Base-by-base conservation (phyloP, 805 yeast genomes). In the Sungouiozyma ichnusensis region DNA sequence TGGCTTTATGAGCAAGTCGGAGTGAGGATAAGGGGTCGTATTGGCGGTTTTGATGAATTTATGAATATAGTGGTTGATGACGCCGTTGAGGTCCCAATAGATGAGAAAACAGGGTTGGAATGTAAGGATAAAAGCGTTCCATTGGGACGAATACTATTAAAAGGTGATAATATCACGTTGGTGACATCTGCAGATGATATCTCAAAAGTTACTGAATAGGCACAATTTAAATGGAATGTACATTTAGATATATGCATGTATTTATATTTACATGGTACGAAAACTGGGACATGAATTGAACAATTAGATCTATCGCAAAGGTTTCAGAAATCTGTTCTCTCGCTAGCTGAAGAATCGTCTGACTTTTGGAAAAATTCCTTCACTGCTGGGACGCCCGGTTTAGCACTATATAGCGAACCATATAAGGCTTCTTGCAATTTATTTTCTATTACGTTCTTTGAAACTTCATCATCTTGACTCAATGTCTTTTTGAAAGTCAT, bases 1-100 rank as follows among this genome's bases (percentile, higher is more conserved):
- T 90, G 97, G 97, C 68, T 92, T 9, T 87, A 73, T 50, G 97
- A 92, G 55, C 96, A 92, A 61, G 73, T 79, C 0, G 78, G 77
- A 16, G 70, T 72, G 49, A 71, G 94, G 49, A 74, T 90, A 24
- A 84, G 82, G 51, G 98, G 98, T 1, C 75, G 72, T 46, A 79
- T 92, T 24, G 71, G 81, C 46, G 99, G 99, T 1, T 90, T 94
- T 63, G 99, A 92, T 62, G 98, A 94, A 66, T 90, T 88, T 56
- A 94, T 92, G 98, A 92, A 92, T 58, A 65, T 79, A 15, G 82
- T 78, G 3, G 63, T 79, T 17, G 79, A 74, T 29, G 74, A 75
- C 39, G 81, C 82, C 0, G 54, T 60, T 11, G 95, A 94, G 52
- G 68, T 90, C 4, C 72, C 72, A 33, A 77, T 77, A 1, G 69